Evolutionary conservation across 768 basidiomycete species (phyloP).

Genomic region (Ephemerocybe angulata): DNA sequence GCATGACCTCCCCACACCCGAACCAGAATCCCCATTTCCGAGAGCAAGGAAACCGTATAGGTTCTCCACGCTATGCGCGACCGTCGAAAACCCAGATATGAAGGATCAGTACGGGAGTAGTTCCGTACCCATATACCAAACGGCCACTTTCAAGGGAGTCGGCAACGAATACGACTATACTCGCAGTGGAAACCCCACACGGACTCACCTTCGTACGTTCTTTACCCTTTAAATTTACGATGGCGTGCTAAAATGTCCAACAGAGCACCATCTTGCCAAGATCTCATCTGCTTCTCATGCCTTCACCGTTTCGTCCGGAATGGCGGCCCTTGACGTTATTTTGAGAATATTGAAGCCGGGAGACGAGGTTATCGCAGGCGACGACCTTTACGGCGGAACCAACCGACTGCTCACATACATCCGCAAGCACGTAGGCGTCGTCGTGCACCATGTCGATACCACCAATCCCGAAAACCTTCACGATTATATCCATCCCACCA

Average conservation of each 20-base stretch:
- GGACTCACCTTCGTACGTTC: constrained; percentile 82
- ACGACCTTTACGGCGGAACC: constrained; percentile 97
- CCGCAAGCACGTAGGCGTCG: constrained; percentile 80
- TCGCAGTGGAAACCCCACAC: constrained; percentile 93
- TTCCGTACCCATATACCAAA: constrained; percentile 96
- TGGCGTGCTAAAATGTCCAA: constrained; percentile 6
- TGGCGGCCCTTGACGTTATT: constrained; percentile 97
- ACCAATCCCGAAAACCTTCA: constrained; percentile 65
- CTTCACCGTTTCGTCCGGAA: constrained; percentile 92
- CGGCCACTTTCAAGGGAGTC: constrained; percentile 95
- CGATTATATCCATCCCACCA: constrained; percentile 61
- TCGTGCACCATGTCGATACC: constrained; percentile 91
- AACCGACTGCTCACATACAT: constrained; percentile 92
- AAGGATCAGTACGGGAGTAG: constrained; percentile 96
- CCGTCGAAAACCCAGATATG: constrained; percentile 85
- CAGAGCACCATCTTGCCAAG: constrained; percentile 97
- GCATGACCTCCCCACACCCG: constrained; percentile 74
- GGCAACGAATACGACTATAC: constrained; percentile 89
- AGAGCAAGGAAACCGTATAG: constrained; percentile 69
- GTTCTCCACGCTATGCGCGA: constrained; percentile 90
- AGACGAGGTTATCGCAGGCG: constrained; percentile 93
- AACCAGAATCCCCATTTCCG: constrained; percentile 67
- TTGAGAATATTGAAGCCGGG: constrained; percentile 91
- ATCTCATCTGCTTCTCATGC: constrained; percentile 91
- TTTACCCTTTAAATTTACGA: not conserved